Evolutionary conservation across 805 yeast species (phyloP).

Genomic region (Yamadazyma paraphyllophila): DNA sequence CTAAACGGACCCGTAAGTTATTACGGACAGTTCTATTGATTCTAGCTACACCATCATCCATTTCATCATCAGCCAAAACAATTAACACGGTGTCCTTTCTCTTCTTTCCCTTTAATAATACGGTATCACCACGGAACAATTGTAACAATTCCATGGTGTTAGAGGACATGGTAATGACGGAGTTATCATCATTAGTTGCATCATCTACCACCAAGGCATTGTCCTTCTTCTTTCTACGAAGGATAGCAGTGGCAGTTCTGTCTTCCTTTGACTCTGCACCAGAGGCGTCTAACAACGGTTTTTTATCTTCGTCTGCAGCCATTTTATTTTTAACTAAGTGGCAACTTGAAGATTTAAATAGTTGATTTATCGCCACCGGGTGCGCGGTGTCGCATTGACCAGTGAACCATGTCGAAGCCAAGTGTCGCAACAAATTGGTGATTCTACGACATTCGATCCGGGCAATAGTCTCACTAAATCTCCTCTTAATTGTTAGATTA

Average conservation of each 20-base stretch:
- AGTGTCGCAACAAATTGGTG: too few relatives aligned
- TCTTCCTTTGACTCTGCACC: slow-evolving; percentile 61
- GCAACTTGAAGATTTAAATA: not conserved
- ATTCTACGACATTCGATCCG: slow-evolving; percentile 1
- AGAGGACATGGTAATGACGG: slow-evolving; percentile 92
- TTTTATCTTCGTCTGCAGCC: slow-evolving; percentile 17
- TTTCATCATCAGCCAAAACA: slow-evolving; percentile 93
- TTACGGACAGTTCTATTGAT: slow-evolving; percentile 94
- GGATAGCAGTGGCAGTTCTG: slow-evolving; percentile 93
- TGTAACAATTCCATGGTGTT: slow-evolving; percentile 93
- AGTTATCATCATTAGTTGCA: slow-evolving; percentile 95
- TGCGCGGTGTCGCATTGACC: not conserved
- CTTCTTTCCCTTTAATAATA: slow-evolving; percentile 95
- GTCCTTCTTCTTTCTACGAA: slow-evolving; percentile 96
- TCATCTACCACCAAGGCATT: slow-evolving; percentile 94
- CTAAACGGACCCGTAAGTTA: slow-evolving; percentile 89
- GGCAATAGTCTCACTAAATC: too few relatives aligned
- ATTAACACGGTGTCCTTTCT: slow-evolving; percentile 96
- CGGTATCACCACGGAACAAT: slow-evolving; percentile 97
- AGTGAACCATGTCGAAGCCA: not conserved
- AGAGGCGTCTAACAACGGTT: slow-evolving; percentile 53
- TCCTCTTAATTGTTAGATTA: too few relatives aligned
- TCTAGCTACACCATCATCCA: slow-evolving; percentile 93
- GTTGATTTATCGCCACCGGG: slow-evolving; percentile 10
- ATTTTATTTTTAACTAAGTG: not conserved